Evolutionary conservation across 257 asterid genomes (phyloP).

Genomic region (Eucommia ulmoides): DNA sequence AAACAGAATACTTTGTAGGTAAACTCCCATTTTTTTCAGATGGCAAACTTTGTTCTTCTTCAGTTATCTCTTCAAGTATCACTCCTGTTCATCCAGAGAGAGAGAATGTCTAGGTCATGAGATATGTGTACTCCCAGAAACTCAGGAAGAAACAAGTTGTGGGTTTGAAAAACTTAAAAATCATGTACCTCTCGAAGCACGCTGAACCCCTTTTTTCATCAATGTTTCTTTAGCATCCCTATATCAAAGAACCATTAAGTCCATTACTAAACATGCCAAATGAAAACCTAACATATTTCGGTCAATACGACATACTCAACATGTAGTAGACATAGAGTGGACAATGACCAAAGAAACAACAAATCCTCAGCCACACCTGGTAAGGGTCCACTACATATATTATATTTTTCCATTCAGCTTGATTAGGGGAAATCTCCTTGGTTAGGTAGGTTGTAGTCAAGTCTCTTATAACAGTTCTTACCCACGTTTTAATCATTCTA

Average conservation of each 20-base stretch:
- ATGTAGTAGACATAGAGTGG: no score
- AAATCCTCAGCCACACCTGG: no score
- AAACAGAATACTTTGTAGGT: constrained; percentile 12
- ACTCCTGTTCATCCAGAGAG: constrained; percentile 25
- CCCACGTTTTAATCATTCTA: no score
- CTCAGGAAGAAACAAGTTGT: constrained; percentile 3
- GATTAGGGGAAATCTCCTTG: no score
- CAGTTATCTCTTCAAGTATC: constrained; percentile 83
- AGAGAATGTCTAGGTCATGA: background rate
- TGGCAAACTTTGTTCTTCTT: constrained; percentile 40
- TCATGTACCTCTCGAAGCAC: constrained; percentile 43
- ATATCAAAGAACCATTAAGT: constrained; percentile 6
- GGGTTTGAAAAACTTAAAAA: constrained; percentile 5
- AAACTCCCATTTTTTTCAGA: no score
- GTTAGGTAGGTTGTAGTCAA: no score
- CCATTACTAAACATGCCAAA: constrained; percentile 2
- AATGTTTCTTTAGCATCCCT: constrained; percentile 72
- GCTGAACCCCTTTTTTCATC: constrained; percentile 28
- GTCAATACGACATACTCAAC: no score
- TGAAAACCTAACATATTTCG: no score
- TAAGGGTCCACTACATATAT: no score
- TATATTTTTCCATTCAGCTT: no score
- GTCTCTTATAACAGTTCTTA: no score
- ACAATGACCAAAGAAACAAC: no score
- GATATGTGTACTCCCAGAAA: background rate